phyloP scores from a whole-genome alignment of 2,329 filamentous ascomycete genomes.

The Beauveria varroae region DNA sequence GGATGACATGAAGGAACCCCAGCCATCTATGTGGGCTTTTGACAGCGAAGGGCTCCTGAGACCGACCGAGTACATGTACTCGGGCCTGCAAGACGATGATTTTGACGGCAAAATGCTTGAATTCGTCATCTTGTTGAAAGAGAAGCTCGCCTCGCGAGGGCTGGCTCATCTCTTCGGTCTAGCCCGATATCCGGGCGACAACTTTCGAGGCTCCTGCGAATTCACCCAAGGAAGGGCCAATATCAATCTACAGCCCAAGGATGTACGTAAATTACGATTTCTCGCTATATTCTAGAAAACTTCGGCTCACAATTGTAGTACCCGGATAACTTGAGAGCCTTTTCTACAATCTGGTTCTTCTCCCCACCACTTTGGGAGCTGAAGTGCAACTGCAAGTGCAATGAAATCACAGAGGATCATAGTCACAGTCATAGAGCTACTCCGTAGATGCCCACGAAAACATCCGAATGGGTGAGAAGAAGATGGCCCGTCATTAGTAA shows the following conservation, averaged over 20 bases:
- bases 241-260: constrained; percentile 4
- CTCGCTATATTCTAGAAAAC: not conserved
- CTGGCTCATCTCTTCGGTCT: not conserved
- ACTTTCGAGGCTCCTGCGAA: not conserved
- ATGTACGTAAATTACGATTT: not conserved
- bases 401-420: not conserved
- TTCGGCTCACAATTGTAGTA: not conserved
- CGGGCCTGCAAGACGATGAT: not conserved
- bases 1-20: not conserved
- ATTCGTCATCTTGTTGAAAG: not conserved
- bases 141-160: not conserved
- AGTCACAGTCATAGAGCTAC: too few relatives aligned
- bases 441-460: too few relatives aligned
- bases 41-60: not conserved
- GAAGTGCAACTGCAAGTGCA: not conserved
- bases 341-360: not conserved
- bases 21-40: not conserved
- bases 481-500: too few relatives aligned
- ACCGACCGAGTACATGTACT: constrained; percentile 3
- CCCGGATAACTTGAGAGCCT: not conserved
- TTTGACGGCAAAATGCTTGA: not conserved
- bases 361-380: not conserved
- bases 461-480: too few relatives aligned
- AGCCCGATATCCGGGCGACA: constrained; percentile 2
- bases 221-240: constrained; percentile 5